Base-by-base conservation (phyloP, 2,329 filamentous ascomycete species). In the Leptographium galeiforme region DNA sequence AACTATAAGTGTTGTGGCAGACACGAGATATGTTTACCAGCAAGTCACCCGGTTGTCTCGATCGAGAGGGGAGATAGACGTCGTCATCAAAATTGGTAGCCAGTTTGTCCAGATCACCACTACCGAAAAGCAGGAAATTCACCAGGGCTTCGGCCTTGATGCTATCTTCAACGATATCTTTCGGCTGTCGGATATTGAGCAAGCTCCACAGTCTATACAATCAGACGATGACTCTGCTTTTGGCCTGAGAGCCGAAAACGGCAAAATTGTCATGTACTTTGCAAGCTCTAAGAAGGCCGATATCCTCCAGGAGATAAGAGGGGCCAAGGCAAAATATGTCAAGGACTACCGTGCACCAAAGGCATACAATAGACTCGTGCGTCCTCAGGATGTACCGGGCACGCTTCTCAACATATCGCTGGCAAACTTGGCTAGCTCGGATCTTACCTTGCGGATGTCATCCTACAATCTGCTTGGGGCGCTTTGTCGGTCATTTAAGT, bases 251-350 rank as follows among this genome's bases (percentile, higher is more conserved):
- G 81, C 81, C 3, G 82, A 86, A 59, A 82, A 80, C 57, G 82
- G 82, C 59, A 84, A 82, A 65, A 81, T 84, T 50, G 76, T 84
- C 52, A 84, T 86, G 81, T 84, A 81, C 62, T 86, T 86, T 63
- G 82, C 81, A 18, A 85, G 82, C 58, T 72, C 79, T 1, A 79
- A 78, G 62, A 84, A 82, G 63, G 63, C 69, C 8, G 82, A 85
- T 56, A 73, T 86, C 19, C 68, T 86, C 4, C 77, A 81, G 63
- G 76, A 77, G 12, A 81, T 86, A 52, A 75, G 80, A 38, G 71
- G 69, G 11, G 81, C 81, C 45, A 85, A 84, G 63, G 69, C 74
- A 8, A 85, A 82, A 60, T 74, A 82, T 57, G 77, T 77, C 53
- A 85, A 84, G 61, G 81, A 85, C 57, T 74, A 70, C 40, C 72